Evolutionary conservation across 331 rosid genomes (phyloP).

Genomic region (Dryas integrifolia): DNA sequence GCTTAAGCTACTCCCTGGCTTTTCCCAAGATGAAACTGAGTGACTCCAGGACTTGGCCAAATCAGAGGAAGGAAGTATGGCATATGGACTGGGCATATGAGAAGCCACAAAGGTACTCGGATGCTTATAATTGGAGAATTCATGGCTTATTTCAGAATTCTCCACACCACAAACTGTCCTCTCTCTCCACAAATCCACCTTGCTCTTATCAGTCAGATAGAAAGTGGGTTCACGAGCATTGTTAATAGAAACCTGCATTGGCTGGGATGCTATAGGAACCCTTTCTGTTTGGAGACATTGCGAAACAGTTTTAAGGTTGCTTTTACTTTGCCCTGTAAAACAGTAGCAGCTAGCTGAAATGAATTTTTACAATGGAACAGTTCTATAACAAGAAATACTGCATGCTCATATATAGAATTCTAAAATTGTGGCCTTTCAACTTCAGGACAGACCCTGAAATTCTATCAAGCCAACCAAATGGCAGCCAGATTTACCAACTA

Average conservation of each 20-base stretch:
- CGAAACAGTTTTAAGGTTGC: constrained; percentile 41
- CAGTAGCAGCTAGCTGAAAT: constrained; percentile 20
- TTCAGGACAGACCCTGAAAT: neutral
- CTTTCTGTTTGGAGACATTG: constrained; percentile 51
- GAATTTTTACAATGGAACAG: neutral
- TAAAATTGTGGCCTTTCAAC: neutral
- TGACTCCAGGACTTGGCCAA: constrained; percentile 60
- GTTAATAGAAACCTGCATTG: constrained; percentile 38
- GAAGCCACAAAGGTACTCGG: constrained; percentile 38
- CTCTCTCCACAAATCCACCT: constrained; percentile 52
- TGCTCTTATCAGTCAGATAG: constrained; percentile 42
- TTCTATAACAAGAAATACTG: constrained; percentile 1
- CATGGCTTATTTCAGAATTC: constrained; percentile 42
- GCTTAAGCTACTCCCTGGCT: constrained; percentile 51
- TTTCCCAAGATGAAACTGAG: constrained; percentile 70
- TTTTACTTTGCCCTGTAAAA: constrained; percentile 55
- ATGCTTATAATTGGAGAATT: constrained; percentile 43
- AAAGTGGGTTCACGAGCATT: constrained; percentile 48
- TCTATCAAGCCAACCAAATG: neutral
- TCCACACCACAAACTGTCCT: constrained; percentile 50
- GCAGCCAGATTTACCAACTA: neutral
- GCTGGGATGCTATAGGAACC: constrained; percentile 45
- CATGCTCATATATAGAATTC: neutral
- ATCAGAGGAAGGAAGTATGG: constrained; percentile 44
- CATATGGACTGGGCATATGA: constrained; percentile 40